phyloP scores from a whole-genome alignment of 192 early-diverging fungal species.

The Backusella luteola region DNA sequence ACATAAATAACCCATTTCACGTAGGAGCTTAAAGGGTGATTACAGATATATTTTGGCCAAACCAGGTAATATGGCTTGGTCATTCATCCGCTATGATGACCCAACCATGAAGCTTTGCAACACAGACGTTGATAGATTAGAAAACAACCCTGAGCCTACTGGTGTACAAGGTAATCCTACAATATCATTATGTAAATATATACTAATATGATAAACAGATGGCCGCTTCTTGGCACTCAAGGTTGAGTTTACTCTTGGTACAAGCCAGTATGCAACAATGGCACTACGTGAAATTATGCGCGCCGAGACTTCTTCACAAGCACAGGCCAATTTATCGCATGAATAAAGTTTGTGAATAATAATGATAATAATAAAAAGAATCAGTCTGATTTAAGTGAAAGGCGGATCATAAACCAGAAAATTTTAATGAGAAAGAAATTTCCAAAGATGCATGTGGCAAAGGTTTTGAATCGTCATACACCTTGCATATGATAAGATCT shows the following conservation, averaged over 20 bases:
- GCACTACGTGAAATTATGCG: conserved; percentile 85
- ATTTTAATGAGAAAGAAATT: too few relatives aligned
- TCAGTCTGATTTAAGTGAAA: too few relatives aligned
- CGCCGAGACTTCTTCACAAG: conserved; percentile 19
- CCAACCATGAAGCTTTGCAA: conserved; percentile 49
- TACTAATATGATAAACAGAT: conserved; percentile 25
- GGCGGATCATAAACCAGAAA: too few relatives aligned
- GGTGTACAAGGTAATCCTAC: conserved; percentile 21
- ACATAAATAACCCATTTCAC: neutral
- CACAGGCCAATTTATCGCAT: conserved; percentile 12
- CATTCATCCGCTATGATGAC: conserved; percentile 68
- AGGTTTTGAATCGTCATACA: too few relatives aligned
- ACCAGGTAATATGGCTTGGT: conserved; percentile 59
- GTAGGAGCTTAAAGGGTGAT: conserved; percentile 51
- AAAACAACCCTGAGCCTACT: conserved; percentile 43
- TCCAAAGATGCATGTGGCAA: too few relatives aligned
- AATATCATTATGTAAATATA: neutral
- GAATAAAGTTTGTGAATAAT: neutral
- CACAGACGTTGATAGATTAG: conserved; percentile 64
- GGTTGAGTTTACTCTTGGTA: conserved; percentile 72
- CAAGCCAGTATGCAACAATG: conserved; percentile 97
- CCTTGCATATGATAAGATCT: too few relatives aligned
- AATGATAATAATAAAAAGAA: too few relatives aligned
- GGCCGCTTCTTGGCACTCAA: conserved; percentile 74
- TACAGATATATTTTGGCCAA: conserved; percentile 64